Evolutionary conservation across 176 grass and related monocot species (phyloP), one percentile per base, ranked within the genome.

Genomic region (Ampelocalamus luodianensis): DNA sequence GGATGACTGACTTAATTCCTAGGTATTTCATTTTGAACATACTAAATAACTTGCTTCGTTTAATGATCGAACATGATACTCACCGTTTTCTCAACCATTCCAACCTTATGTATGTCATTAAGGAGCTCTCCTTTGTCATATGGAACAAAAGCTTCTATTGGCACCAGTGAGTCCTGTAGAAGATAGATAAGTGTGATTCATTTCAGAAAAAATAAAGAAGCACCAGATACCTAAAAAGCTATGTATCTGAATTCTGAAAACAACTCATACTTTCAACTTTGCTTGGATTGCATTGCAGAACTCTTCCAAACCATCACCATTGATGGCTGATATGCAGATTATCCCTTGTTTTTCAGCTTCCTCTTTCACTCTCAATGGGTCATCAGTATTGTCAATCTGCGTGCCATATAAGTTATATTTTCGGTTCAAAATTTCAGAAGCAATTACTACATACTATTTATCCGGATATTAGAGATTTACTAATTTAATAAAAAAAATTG

Each of bases 51-150:
- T 38, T 49, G 3, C 14, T 44, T 86, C 8, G 36, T 78, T 16
- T 55, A 85, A 65, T 23, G 23, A 56, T 63, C 2, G 43, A 82
- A 39, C 44, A 67, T 37, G 50, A 69, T 17, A 69, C 91, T 78
- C 71, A 95, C 91, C 72, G 86, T 89, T 98, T 67, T 87, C 74
- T 98, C 96, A 55, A 98, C 87, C 87, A 94, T 93, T 77, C 96
- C 96, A 85, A 95, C 88, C 81, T 93, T 94, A 86, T 98, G 91
- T 87, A 98, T 98, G 68, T 87, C 85, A 79, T 93, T 95, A 26
- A 98, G 90, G 12, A 98, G 83, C 54, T 95, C 93, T 50, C 96
- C 96, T 92, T 98, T 91, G 72, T 94, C 89, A 44, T 92, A 98
- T 1, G 96, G 96, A 55, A 98, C 78, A 83, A 95, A 83, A 90